phyloP scores from a whole-genome alignment of 441 rosid species.

The Eruca vesicaria region DNA sequence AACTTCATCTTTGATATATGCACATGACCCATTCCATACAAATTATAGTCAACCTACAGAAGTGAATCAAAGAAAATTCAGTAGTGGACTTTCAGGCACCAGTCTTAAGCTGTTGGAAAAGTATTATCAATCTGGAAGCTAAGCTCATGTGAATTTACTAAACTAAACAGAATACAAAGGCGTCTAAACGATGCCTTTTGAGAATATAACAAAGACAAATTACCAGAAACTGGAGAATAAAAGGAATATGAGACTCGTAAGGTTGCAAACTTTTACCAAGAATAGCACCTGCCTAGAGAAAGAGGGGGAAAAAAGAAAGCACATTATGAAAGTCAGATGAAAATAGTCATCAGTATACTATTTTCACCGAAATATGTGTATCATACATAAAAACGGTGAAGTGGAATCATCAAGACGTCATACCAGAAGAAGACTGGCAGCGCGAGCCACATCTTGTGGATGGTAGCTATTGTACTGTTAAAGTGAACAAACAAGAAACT shows the following conservation, averaged over 20 bases:
- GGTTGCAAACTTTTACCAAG: constrained; percentile 84
- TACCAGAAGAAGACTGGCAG: constrained; percentile 86
- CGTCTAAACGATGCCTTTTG: constrained; percentile 1
- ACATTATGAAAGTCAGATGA: constrained; percentile 8
- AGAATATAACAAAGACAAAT: neutral
- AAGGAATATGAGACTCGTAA: constrained; percentile 93
- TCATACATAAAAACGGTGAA: neutral
- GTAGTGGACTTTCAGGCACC: constrained; percentile 15
- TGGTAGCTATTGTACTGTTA: constrained; percentile 65
- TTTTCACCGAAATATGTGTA: neutral
- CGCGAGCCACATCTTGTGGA: constrained; percentile 88
- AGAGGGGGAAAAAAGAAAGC: neutral
- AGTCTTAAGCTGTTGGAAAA: neutral
- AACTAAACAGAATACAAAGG: neutral
- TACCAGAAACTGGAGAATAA: constrained; percentile 93
- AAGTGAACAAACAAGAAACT: constrained; percentile 36
- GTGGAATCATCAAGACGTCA: constrained; percentile 14
- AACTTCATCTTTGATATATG: constrained; percentile 87
- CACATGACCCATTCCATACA: constrained; percentile 94
- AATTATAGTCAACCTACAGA: constrained; percentile 82
- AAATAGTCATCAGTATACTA: constrained; percentile 8
- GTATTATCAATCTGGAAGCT: constrained; percentile 4
- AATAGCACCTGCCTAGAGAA: constrained; percentile 69
- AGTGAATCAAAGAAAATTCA: constrained; percentile 23
- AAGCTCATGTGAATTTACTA: constrained; percentile 1